Evolutionary conservation across 2,329 filamentous ascomycete species (phyloP).

Genomic region (Exserohilum rostratum): DNA sequence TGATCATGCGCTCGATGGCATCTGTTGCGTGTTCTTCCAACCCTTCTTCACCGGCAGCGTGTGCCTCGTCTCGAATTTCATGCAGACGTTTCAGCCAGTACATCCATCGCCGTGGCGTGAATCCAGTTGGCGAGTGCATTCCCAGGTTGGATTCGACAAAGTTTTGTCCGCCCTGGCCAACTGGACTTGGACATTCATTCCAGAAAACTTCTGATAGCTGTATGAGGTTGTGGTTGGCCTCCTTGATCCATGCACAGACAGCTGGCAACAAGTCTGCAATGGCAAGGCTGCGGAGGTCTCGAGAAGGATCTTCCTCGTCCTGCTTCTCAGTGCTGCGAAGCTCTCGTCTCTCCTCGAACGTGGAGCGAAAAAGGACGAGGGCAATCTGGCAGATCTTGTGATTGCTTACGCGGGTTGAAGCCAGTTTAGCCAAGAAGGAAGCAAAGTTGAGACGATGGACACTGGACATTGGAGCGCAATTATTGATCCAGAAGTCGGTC

Average conservation of each 20-base stretch:
- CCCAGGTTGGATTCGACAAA: slow-evolving; percentile 11
- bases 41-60: not conserved
- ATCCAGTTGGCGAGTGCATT: slow-evolving; percentile 13
- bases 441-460: slow-evolving; percentile 13
- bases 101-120: slow-evolving; percentile 17
- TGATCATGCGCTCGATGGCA: not conserved
- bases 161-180: slow-evolving; percentile 10
- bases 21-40: not conserved
- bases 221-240: slow-evolving; percentile 7
- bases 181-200: slow-evolving; percentile 10
- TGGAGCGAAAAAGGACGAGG: slow-evolving; percentile 8
- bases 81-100: slow-evolving; percentile 18
- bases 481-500: slow-evolving; percentile 13
- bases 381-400: slow-evolving; percentile 10
- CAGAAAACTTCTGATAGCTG: slow-evolving; percentile 6
- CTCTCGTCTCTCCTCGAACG: slow-evolving; percentile 4
- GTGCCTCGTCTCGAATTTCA: slow-evolving; percentile 8
- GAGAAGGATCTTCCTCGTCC: slow-evolving; percentile 5
- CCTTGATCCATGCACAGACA: slow-evolving; percentile 12
- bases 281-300: not conserved
- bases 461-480: slow-evolving; percentile 8
- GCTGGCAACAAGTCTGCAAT: slow-evolving; percentile 9
- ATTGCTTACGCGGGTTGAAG: slow-evolving; percentile 10
- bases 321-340: not conserved
- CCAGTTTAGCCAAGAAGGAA: slow-evolving; percentile 15